phyloP scores from a whole-genome alignment of 257 asterid genomes.

The Solanum acaule region DNA sequence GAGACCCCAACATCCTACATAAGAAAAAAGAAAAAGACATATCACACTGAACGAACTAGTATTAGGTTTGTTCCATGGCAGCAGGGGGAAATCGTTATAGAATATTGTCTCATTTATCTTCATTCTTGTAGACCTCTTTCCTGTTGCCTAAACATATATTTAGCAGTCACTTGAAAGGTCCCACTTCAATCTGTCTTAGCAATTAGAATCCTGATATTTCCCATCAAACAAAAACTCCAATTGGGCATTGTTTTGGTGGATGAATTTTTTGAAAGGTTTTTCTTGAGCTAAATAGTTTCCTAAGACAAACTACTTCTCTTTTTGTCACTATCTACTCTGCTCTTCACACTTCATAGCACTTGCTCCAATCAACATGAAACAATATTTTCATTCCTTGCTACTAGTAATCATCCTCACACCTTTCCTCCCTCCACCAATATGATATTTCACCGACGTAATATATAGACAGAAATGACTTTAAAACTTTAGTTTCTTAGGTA shows the following conservation, averaged over 20 bases:
- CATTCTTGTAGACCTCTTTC: neutral
- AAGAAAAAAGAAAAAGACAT: neutral
- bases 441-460: neutral
- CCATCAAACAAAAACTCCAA: neutral
- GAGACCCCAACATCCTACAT: conserved; percentile 49
- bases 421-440: neutral
- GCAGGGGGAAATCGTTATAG: neutral
- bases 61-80: neutral
- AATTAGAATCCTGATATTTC: neutral
- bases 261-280: neutral
- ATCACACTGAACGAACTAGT: neutral
- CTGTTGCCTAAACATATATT: neutral
- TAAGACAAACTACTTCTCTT: neutral
- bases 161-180: neutral
- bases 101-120: neutral
- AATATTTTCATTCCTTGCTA: neutral
- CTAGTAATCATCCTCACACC: neutral
- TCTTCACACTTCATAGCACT: neutral
- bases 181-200: neutral
- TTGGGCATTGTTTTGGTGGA: neutral
- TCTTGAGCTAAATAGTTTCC: neutral
- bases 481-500: neutral
- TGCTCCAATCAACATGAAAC: neutral
- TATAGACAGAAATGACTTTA: neutral
- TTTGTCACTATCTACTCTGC: neutral